phyloP scores from a whole-genome alignment of 352 stramenopile species.

The Blastocystis sp. region DNA sequence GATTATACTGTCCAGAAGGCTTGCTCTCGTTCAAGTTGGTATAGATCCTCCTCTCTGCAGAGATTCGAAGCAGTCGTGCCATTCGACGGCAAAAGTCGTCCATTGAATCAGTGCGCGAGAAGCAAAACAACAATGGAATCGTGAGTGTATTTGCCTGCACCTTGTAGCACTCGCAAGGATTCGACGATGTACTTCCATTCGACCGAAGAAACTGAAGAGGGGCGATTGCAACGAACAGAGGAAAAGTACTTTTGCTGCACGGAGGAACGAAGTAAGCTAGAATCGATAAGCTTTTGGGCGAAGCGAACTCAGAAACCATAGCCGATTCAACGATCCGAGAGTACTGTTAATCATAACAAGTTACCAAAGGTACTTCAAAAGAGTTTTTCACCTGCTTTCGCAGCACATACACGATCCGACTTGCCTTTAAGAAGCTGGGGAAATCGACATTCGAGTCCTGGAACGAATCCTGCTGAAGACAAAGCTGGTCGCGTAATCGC shows the following conservation, averaged over 20 bases:
- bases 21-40: neutral
- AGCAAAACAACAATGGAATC: neutral
- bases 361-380: neutral
- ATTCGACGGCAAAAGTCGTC: neutral
- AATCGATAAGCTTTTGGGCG: neutral
- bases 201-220: neutral
- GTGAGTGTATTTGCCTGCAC: neutral
- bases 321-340: neutral
- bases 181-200: neutral
- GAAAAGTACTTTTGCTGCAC: neutral
- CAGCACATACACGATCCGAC: neutral
- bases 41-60: neutral
- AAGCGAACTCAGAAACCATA: neutral
- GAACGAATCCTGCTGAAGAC: neutral
- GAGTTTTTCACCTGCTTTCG: neutral
- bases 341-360: neutral
- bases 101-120: neutral
- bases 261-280: slow-evolving; percentile 26
- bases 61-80: neutral
- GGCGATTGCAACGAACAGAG: neutral
- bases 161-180: neutral
- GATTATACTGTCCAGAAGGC: neutral
- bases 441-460: neutral
- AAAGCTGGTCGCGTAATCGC: neutral
- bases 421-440: neutral